Percentiles rank a stretch among this genome's conserved stretches.
Evolutionary conservation across 768 basidiomycete genomes (phyloP).

Genomic region (Termitomyces sp.): DNA sequence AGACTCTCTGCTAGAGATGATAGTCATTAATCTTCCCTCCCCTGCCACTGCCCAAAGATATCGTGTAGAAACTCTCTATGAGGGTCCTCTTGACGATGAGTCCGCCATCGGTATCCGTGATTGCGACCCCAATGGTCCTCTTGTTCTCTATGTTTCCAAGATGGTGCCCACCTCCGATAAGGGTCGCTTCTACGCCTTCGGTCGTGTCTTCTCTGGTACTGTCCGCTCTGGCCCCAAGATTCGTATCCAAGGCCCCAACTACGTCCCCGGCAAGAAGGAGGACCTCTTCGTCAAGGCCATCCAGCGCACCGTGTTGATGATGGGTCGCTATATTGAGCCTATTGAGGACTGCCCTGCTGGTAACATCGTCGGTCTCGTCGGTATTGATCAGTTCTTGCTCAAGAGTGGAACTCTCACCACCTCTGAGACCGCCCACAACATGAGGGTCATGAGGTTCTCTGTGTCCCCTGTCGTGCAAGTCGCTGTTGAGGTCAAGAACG

Average conservation of each 20-base stretch:
- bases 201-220: constrained; percentile 99
- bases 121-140: constrained; percentile 93
- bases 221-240: constrained; percentile 97
- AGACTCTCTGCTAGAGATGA: constrained; percentile 99
- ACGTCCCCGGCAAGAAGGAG: constrained; percentile 96
- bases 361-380: constrained; percentile 98
- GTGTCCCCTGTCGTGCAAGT: constrained; percentile 99
- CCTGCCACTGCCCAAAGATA: constrained; percentile 96
- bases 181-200: constrained; percentile 99
- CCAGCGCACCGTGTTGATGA: constrained; percentile 99
- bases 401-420: constrained; percentile 98
- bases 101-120: constrained; percentile 98
- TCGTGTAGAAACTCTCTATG: constrained; percentile 99
- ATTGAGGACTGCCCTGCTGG: constrained; percentile 99
- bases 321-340: constrained; percentile 98
- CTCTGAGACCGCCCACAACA: constrained; percentile 99
- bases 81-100: constrained; percentile 99
- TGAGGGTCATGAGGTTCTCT: constrained; percentile 99
- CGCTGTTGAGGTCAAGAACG: constrained; percentile 99
- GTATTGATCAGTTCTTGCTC: constrained; percentile 99
- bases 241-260: constrained; percentile 99
- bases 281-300: constrained; percentile 97
- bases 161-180: constrained; percentile 99
- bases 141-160: constrained; percentile 98
- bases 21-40: constrained; percentile 98